Evolutionary conservation across 2,329 filamentous ascomycete genomes (phyloP).

Genomic region (Trichoderma guizhouense): DNA sequence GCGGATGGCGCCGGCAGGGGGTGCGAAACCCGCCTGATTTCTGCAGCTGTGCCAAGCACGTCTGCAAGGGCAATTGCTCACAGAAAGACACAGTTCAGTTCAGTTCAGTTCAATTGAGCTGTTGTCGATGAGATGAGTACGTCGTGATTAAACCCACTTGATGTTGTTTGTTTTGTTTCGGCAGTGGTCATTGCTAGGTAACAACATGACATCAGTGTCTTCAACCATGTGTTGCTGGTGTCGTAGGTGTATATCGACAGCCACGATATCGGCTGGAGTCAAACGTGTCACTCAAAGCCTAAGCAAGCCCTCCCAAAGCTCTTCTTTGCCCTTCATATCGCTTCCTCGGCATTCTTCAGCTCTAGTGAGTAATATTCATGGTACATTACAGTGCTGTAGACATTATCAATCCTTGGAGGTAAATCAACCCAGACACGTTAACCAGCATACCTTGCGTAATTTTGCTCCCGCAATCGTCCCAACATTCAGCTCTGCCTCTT

Average conservation of each 20-base stretch:
- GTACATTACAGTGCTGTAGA: not conserved
- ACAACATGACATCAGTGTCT: not conserved
- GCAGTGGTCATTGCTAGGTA: not conserved
- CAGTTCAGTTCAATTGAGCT: not conserved
- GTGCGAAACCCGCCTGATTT: not conserved
- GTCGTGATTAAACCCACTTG: not conserved
- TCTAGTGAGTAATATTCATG: not conserved
- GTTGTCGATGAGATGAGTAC: not conserved
- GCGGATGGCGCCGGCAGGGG: slow-evolving; percentile 24
- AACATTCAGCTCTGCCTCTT: not conserved
- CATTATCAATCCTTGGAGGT: not conserved
- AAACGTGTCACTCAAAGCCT: not conserved
- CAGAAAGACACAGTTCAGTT: not conserved
- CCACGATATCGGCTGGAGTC: not conserved
- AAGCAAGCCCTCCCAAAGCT: not conserved
- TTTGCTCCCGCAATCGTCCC: not conserved
- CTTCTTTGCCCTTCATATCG: not conserved
- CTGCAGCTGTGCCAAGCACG: not conserved
- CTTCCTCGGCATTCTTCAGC: not conserved
- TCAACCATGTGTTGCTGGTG: not conserved
- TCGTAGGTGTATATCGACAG: not conserved
- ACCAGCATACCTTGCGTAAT: slow-evolving; percentile 6
- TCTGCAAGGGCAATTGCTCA: not conserved
- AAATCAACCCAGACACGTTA: not conserved
- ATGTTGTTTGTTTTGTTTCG: not conserved